Base-by-base conservation (phyloP, 345 rosid genomes). In the Ricinus communis region DNA sequence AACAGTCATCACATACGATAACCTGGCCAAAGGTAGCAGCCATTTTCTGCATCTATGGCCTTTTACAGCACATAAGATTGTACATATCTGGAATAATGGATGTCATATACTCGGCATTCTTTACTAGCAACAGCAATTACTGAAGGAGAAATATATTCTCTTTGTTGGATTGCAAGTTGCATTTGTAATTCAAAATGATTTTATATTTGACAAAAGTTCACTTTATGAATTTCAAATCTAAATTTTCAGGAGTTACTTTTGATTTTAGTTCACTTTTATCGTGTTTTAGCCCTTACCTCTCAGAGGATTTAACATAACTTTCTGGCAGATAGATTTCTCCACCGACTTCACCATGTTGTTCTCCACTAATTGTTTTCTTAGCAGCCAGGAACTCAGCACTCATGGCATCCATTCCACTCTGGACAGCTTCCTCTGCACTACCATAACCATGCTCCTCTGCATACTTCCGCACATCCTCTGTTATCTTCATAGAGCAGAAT, bases 401-500 rank as follows among this genome's bases (percentile, higher is more conserved):
- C 99, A 90, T 96, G 75, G 96, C 91, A 59, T 91, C 91, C 99
- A 93, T 96, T 52, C 99, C 98, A 19, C 69, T 87, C 68, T 73
- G 84, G 59, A 90, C 79, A 19, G 98, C 99, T 88, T 96, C 99
- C 72, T 93, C 99, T 8, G 91, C 86, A 72, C 67, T 87, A 28
- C 97, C 98, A 78, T 95, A 92, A 70, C 98, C 98, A 78, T 95
- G 94, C 85, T 90, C 91, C 81, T 92, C 97, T 33, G 98, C 98
- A 70, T 93, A 96, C 83, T 87, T 96, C 27, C 99, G 78, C 72
- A 96, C 93, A 70, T 96, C 98, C 85, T 96, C 99, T 6, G 98
- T 96, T 82, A 93, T 96, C 98, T 88, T 96, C 99, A 96, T 96
- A 12, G 99, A 96, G 87, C 99, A 96, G 82, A 96, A 96, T 56